A percentile compares a stretch with the other conserved stretches of the same genome.
Conservation (phyloP, 257 asterid species). For the Ilex asprella region DNA sequence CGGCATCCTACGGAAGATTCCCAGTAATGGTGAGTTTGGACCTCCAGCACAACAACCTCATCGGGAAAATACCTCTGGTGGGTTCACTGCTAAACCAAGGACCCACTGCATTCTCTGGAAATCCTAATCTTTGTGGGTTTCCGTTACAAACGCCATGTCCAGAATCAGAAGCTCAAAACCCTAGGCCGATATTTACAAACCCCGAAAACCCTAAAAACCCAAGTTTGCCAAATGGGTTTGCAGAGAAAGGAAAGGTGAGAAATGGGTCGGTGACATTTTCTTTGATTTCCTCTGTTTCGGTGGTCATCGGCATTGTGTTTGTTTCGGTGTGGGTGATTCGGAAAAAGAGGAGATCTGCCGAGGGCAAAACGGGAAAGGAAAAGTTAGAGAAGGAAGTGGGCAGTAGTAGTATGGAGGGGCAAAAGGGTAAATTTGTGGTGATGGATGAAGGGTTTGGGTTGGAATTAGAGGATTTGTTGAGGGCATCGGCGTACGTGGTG, state of each 20-base stretch:
- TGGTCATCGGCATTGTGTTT: slow-evolving; percentile 47
- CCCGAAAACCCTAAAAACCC: slow-evolving; percentile 43
- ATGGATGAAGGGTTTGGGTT: slow-evolving; percentile 71
- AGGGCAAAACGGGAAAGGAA: slow-evolving; percentile 36
- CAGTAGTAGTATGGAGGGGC: slow-evolving; percentile 45
- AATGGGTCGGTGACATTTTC: slow-evolving; percentile 38
- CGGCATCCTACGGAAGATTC: slow-evolving; percentile 62
- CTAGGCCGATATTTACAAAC: slow-evolving; percentile 24
- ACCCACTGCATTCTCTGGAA: slow-evolving; percentile 90
- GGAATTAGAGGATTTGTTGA: slow-evolving; percentile 87
- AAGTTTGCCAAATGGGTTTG: slow-evolving; percentile 30
- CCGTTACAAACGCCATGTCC: slow-evolving; percentile 55
- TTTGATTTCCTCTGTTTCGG: slow-evolving; percentile 51
- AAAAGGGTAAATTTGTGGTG: slow-evolving; percentile 66
- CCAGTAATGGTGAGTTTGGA: slow-evolving; percentile 81
- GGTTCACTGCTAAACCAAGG: slow-evolving; percentile 91
- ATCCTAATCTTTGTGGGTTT: slow-evolving; percentile 81
- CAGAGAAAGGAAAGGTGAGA: slow-evolving; percentile 26
- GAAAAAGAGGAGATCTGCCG: slow-evolving; percentile 45
- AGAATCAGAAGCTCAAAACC: slow-evolving; percentile 58
- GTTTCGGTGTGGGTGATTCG: slow-evolving; percentile 48
- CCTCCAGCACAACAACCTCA: slow-evolving; percentile 59
- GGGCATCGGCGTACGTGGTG: slow-evolving; percentile 95
- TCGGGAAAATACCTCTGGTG: slow-evolving; percentile 76
- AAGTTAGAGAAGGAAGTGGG: slow-evolving; percentile 26